Evolutionary conservation across 768 basidiomycete genomes (phyloP), one percentile per base, ranked within the genome.

Genomic region (Steccherinum ochraceum): DNA sequence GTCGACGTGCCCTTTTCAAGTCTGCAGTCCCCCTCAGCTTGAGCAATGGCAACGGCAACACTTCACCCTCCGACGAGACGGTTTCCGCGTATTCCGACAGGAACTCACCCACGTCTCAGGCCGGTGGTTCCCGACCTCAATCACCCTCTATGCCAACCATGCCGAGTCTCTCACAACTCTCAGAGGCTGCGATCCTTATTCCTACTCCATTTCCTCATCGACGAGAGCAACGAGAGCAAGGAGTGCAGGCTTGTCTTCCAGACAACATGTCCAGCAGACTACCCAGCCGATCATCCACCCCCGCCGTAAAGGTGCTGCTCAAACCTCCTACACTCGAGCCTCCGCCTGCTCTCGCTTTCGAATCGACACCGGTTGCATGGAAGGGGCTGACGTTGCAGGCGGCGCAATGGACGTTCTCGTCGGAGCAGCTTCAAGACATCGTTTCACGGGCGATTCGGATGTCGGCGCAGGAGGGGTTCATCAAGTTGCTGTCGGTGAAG

Each of bases 391-490:
- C 86, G 0, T 68, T 87, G 21, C 84, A 89, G 52, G 83, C 81
- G 1, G 87, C 87, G 10, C 84, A 61, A 69, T 89, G 67, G 78
- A 80, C 62, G 62, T 77, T 60, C 55, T 69, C 59, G 68, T 87
- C 74, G 0, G 24, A 64, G 12, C 67, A 78, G 54, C 75, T 89
- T 24, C 88, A 89, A 60, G 72, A 77, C 20, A 77, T 88, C 52
- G 87, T 88, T 18, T 83, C 86, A 24, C 73, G 78, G 5, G 84
- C 85, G 3, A 86, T 90, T 56, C 78, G 84, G 12, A 69, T 77
- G 18, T 85, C 84, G 10, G 80, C 84, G 0, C 72, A 75, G 53
- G 83, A 85, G 52, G 81, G 83, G 2, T 86, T 81, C 57, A 78
- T 89, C 46, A 84, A 86, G 3, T 71, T 90, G 10, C 72, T 90